Evolutionary conservation across 306 rosid genomes (phyloP), one percentile per base, ranked within the genome.

Genomic region (Cicer arietinum): DNA sequence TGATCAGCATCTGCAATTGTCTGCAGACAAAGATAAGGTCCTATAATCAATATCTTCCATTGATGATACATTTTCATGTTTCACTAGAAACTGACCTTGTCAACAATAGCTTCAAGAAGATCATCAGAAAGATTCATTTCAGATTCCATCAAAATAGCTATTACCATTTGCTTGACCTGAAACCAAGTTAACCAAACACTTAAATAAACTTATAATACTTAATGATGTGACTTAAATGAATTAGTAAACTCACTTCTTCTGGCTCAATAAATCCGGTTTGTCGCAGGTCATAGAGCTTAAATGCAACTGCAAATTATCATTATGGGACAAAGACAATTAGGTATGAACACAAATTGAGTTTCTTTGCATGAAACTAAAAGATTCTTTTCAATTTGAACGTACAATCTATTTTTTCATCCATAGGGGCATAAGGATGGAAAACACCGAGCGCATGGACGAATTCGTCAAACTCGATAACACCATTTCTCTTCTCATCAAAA

Each of bases 161-260:
- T 40, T 20, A 93, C 90, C 98, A 93, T 93, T 85, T 88, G 91
- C 88, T 86, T 93, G 42, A 93, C 90, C 97, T 93, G 67, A 78
- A 80, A 85, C 53, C 82, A 84, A 59, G 59, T 59, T 66, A 61
- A 71, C 40, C 81, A 48, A 70, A 45, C 63, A 72, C 18, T 78
- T 20, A 79, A 42, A 67, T 65, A 6, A 42, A 43, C 30, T 56
- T 25, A n/a, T 58, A 65, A 3, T 18, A 59, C 44, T 41, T 47
- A 68, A 59, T 73, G 3, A 25, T 7, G 47, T 20, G 45, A 17
- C 64, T 47, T 25, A 42, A 18, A 50, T 12, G 50, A 73, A 80
- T 44, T 37, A 18, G 22, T 8, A 60, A 60, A 83, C 98, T 84
- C 80, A 91, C 98, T 76, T 93, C 97, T 65, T 86, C 94, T 54